phyloP scores from a whole-genome alignment of 805 yeast species.

The Pichia californica region DNA sequence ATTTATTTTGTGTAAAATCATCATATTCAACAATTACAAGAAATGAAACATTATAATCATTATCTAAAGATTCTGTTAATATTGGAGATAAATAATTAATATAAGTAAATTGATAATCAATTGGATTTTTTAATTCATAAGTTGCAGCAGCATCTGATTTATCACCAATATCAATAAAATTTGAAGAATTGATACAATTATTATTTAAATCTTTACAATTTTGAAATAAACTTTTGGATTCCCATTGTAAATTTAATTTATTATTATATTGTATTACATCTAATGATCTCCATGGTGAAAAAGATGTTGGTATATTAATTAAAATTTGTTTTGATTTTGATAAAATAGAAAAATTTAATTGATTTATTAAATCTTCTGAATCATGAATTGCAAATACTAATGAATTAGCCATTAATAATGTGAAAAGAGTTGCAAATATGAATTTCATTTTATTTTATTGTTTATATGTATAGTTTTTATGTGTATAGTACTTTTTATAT shows the following conservation, averaged over 20 bases:
- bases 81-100: slow-evolving; percentile 1
- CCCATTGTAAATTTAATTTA: slow-evolving; percentile 1
- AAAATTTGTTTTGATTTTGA: not conserved
- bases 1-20: not conserved
- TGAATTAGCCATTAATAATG: too few relatives aligned
- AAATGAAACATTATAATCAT: slow-evolving; percentile 3
- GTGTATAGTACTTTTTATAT: too few relatives aligned
- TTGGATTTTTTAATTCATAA: not conserved
- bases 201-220: not conserved
- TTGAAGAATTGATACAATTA: not conserved
- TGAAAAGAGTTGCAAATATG: too few relatives aligned
- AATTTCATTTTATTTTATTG: too few relatives aligned
- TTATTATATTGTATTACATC: slow-evolving; percentile 3
- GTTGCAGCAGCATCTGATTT: slow-evolving; percentile 3
- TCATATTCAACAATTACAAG: slow-evolving; percentile 1
- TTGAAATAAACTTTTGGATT: not conserved
- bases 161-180: slow-evolving; percentile 1
- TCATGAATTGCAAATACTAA: too few relatives aligned
- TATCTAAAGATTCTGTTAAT: not conserved
- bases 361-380: too few relatives aligned
- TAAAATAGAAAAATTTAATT: too few relatives aligned
- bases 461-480: too few relatives aligned
- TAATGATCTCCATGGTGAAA: slow-evolving; percentile 3
- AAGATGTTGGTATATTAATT: slow-evolving; percentile 1
- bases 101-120: not conserved